Evolutionary conservation across 2,329 filamentous ascomycete species (phyloP).

Genomic region (Curvularia sp.): DNA sequence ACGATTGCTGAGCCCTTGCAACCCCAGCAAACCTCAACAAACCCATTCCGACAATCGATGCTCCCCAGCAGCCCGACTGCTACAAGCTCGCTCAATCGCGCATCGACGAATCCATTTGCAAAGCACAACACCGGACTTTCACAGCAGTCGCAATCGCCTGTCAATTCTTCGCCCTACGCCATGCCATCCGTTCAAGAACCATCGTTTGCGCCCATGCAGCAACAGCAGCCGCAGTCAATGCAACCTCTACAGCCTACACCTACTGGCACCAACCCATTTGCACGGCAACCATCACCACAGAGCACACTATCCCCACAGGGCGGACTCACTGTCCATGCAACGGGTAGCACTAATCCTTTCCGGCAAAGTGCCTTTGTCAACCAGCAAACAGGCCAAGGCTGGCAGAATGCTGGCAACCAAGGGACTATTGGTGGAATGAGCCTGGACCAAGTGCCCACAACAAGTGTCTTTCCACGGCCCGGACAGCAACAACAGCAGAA

Average conservation of each 20-base stretch:
- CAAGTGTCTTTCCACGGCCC: constrained; percentile 85
- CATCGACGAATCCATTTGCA: constrained; percentile 88
- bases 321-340: constrained; percentile 71
- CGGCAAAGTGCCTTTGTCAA: constrained; percentile 89
- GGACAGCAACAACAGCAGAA: constrained; percentile 54
- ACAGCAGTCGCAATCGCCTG: constrained; percentile 36
- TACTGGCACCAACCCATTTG: constrained; percentile 77
- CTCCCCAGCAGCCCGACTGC: constrained; percentile 56
- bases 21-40: constrained; percentile 82
- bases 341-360: constrained; percentile 93
- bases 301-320: constrained; percentile 38
- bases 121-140: constrained; percentile 58
- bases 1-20: constrained; percentile 49
- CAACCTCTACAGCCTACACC: constrained; percentile 59
- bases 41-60: constrained; percentile 94
- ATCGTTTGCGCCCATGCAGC: constrained; percentile 47
- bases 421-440: constrained; percentile 77
- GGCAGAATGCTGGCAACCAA: constrained; percentile 77
- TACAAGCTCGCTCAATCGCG: constrained; percentile 58
- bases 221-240: constrained; percentile 38
- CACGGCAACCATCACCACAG: constrained; percentile 59
- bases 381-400: constrained; percentile 84
- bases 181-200: constrained; percentile 39
- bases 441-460: constrained; percentile 77
- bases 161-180: constrained; percentile 37